These are phyloP conservation scores for Pestalotiopsis sp. DNA, from an alignment of 2,329 filamentous ascomycete species.

Conservation along the genomic window DNA sequence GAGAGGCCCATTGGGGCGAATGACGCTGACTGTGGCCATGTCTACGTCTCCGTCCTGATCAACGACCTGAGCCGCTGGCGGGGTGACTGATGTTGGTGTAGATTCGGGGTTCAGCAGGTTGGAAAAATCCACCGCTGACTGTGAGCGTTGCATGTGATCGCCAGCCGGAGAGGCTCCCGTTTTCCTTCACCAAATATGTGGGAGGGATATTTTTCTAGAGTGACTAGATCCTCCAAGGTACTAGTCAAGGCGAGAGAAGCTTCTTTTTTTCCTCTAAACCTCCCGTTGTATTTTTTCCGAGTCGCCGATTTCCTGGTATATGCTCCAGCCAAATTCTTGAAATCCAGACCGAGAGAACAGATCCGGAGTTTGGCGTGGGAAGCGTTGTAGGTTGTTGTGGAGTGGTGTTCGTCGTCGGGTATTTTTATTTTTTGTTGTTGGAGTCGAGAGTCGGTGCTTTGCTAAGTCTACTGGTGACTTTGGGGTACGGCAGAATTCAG, in stretches of 20 bases:
- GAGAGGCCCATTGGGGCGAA: slow-evolving; percentile 65
- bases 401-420: slow-evolving; percentile 4
- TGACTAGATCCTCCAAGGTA: neutral
- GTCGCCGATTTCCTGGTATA: neutral
- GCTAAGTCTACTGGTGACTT: slow-evolving; percentile 17
- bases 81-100: slow-evolving; percentile 33
- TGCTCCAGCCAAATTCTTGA: neutral
- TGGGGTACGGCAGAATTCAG: slow-evolving; percentile 30
- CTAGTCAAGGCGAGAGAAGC: neutral
- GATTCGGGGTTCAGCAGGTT: slow-evolving; percentile 72
- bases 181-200: slow-evolving; percentile 15
- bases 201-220: slow-evolving; percentile 15
- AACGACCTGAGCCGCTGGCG: slow-evolving; percentile 27
- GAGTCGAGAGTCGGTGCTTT: neutral
- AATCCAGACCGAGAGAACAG: no score
- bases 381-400: neutral
- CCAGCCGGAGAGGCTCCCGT: slow-evolving; percentile 35
- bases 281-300: neutral
- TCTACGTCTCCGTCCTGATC: slow-evolving; percentile 42
- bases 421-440: neutral
- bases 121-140: slow-evolving; percentile 74
- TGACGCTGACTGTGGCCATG: slow-evolving; percentile 58
- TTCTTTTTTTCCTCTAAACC: neutral
- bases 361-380: neutral
- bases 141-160: slow-evolving; percentile 76